Evolutionary conservation across 208 protist genomes (phyloP).

Genomic region (Trypanosoma avium): DNA sequence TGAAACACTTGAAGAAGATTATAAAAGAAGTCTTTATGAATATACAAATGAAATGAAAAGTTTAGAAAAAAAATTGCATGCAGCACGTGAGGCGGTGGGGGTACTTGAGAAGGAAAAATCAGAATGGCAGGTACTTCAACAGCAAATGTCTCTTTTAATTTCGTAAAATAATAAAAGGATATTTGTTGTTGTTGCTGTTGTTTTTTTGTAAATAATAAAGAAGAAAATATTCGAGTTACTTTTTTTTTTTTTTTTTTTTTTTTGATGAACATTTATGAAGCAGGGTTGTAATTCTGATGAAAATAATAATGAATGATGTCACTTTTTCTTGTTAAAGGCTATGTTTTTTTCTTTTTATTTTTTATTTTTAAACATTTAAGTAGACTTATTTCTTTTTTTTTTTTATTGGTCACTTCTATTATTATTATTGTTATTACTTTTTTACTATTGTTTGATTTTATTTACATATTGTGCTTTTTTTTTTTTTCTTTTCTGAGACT

Average conservation of each 20-base stretch:
- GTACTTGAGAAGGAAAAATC: constrained; percentile 49
- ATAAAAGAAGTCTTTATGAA: constrained; percentile 43
- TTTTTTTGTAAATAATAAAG: background rate
- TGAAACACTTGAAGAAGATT: constrained; percentile 46
- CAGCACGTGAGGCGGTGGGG: constrained; percentile 6
- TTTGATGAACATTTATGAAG: background rate
- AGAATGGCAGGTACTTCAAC: constrained; percentile 53
- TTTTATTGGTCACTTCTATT: too few species aligned
- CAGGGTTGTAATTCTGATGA: too few species aligned
- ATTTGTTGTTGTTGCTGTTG: background rate
- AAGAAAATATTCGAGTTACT: background rate
- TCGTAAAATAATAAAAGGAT: constrained; percentile 3
- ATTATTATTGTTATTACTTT: too few species aligned
- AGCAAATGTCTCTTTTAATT: constrained; percentile 36
- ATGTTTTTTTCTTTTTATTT: too few species aligned
- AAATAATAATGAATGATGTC: too few species aligned
- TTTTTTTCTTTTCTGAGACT: too few species aligned
- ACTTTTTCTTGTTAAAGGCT: too few species aligned
- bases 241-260: background rate
- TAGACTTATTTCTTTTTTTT: too few species aligned
- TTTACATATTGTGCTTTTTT: too few species aligned
- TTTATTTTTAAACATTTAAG: too few species aligned
- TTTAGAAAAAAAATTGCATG: constrained; percentile 29
- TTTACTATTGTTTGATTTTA: too few species aligned
- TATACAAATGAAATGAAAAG: constrained; percentile 21